Base-by-base conservation (phyloP, 495 filamentous ascomycete species). In the Echria macrotheca region DNA sequence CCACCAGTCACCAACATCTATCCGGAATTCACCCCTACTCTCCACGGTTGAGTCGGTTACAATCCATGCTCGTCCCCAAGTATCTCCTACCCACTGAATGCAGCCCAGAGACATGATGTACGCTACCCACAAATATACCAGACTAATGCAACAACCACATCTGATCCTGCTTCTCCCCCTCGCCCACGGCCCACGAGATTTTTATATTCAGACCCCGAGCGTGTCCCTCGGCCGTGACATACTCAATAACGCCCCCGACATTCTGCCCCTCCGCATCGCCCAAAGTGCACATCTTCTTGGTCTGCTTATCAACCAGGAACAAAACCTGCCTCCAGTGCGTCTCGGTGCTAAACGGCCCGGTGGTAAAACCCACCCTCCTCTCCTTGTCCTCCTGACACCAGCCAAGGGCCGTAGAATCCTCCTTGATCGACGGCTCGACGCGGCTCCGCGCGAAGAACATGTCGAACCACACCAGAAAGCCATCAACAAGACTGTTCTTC, bases 321-420 rank as follows among this genome's bases (percentile, higher is more conserved):
- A 91, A 78, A 5, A 86, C 88, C 66, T 94, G 88, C 68, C 84
- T 87, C 88, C 88, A 94, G 70, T 94, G 88, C 19, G 88, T 94
- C 53, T 82, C 84, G 60, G 80, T 82, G 44, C 79, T 78, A 41
- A 83, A 81, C 26, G 88, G 88, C 4, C 87, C 87, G 23, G 88
- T 94, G 36, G 86, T 89, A 61, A 94, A 93, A 14, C 73, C 71
- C 17, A 80, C 69, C 17, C 76, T 70, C 21, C 65, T 55, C 23
- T 65, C 58, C 37, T 42, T 61, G 31, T 38, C 18, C 18, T 37
- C 15, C 1, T 9, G 57, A 1, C 53, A 51, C 61, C 65, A 69
- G 36, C 67, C 67, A 33, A 66, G 48, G n/a, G 64, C 64, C 17
- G 38, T 63, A 35, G 42, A 45, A 46, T 22, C 53, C 18, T 40